Evolutionary conservation across 768 basidiomycete genomes (phyloP), one percentile per base, ranked within the genome.

Genomic region (Lactarius sp.): DNA sequence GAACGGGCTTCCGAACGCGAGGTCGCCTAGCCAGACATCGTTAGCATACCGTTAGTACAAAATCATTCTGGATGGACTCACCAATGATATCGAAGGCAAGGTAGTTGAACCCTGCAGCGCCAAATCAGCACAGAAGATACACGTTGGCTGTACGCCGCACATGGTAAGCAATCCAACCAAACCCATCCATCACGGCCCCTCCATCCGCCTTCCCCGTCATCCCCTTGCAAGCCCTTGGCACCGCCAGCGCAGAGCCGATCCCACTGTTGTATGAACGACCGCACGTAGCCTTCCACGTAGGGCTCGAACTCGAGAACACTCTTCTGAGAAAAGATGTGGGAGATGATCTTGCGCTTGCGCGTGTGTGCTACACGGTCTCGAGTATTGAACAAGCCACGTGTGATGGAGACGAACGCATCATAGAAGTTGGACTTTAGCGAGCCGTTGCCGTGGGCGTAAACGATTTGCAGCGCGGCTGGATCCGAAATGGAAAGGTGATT

Each of bases 281-380:
- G 72, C 14, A 92, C 82, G 69, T 89, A 85, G 1, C 76, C 69
- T 7, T 83, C 77, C 60, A 93, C 83, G 64, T 91, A 83, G 0
- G 90, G 89, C 72, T 94, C 92, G 64, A 96, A 95, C 68, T 92
- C 89, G 62, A 90, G 72, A 4, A 96, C 91, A 59, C 75, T 90
- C 77, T 94, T 94, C 71, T 89, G 87, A 1, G 87, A 86, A 75
- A 91, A 91, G 69, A 92, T 87, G 71, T 90, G 85, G 0, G 90
- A 87, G 52, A 96, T 83, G 64, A 97, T 90, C 77, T 96, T 96
- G 77, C 92, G 85, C 74, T 94, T 94, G 49, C 92, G 84, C 3
- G 89, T 80, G 71, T 94, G 92, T 60, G 90, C 88, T 2, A 71
- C 70, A 33, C 90, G 83, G 71, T 88, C 81, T 47, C 90, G 83